phyloP scores from a whole-genome alignment of 345 rosid species.

The Hypericum perforatum region DNA sequence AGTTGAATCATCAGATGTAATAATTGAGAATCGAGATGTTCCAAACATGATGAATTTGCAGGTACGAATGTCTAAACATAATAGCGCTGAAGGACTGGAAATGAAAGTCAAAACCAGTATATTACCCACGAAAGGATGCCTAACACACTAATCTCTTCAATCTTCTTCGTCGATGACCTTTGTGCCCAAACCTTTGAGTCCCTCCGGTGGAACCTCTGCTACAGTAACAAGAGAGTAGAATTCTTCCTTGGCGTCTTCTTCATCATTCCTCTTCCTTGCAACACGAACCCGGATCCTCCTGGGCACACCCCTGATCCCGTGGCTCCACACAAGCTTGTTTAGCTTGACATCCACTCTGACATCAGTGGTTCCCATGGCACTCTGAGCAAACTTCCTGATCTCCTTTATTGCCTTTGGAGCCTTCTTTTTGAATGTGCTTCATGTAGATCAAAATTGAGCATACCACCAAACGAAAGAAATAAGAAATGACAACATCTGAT shows the following conservation, averaged over 20 bases:
- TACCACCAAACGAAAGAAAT: no score
- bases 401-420: constrained; percentile 85
- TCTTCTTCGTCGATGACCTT: constrained; percentile 65
- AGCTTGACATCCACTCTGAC: constrained; percentile 76
- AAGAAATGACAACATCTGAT: no score
- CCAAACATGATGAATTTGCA: no score
- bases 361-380: constrained; percentile 61
- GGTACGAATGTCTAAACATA: no score
- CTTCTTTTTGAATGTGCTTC: constrained; percentile 84
- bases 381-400: constrained; percentile 68
- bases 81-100: no score
- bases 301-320: constrained; percentile 67
- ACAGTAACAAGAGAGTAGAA: constrained; percentile 61
- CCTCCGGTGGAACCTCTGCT: constrained; percentile 49
- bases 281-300: constrained; percentile 65
- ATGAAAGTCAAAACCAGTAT: no score
- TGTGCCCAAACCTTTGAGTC: constrained; percentile 52
- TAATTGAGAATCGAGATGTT: no score
- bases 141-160: neutral
- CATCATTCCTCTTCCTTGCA: constrained; percentile 74
- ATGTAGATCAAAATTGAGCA: neutral
- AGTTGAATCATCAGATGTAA: no score
- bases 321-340: constrained; percentile 80
- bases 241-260: constrained; percentile 82
- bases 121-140: no score